Conservation (phyloP, 306 rosid genomes). For the Glycine tomentella region DNA sequence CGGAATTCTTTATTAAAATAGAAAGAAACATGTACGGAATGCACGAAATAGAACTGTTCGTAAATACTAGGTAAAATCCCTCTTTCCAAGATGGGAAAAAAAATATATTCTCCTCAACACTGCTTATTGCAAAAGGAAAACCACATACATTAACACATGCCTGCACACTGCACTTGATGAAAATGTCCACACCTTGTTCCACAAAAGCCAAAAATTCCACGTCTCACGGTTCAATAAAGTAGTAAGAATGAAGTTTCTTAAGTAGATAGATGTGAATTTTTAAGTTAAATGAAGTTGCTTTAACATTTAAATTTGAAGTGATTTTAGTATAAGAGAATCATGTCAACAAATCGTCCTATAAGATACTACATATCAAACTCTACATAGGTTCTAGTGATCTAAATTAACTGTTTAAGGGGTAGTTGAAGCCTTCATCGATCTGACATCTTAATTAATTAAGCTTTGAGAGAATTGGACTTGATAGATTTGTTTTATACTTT, state of each 20-base stretch:
- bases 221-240: background rate
- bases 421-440: background rate
- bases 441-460: background rate
- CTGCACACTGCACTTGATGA: slow-evolving; percentile 29
- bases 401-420: background rate
- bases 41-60: background rate
- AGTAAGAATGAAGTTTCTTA: background rate
- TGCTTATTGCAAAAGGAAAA: slow-evolving; percentile 3
- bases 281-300: background rate
- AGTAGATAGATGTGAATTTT: background rate
- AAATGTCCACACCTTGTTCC: slow-evolving; percentile 30
- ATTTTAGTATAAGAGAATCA: slow-evolving; percentile 1
- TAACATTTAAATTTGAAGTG: background rate
- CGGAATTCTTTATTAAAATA: background rate
- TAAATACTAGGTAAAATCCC: slow-evolving; percentile 16
- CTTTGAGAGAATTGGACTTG: background rate
- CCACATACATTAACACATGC: slow-evolving; percentile 25
- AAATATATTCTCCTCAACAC: background rate
- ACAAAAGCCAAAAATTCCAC: slow-evolving; percentile 18
- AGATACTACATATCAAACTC: slow-evolving; percentile 26
- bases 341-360: slow-evolving; percentile 11
- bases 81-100: background rate
- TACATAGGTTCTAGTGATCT: slow-evolving; percentile 4
- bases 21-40: slow-evolving; percentile 12
- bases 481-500: background rate